Evolutionary conservation across 2,329 filamentous ascomycete genomes (phyloP), one percentile per base, ranked within the genome.

Genomic region (Xylaria sp.): DNA sequence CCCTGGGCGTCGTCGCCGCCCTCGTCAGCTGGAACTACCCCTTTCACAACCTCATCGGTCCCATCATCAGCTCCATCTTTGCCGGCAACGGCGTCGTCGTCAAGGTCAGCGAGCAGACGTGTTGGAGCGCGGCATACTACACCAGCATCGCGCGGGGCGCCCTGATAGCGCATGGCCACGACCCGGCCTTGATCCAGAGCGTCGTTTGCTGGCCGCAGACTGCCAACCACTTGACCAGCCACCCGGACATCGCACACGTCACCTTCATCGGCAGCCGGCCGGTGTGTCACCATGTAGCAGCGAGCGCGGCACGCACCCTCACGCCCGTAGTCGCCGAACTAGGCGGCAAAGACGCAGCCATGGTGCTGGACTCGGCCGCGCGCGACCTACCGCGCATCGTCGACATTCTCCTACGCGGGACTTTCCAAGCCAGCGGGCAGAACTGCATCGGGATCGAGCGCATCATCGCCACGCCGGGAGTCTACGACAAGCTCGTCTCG

Each of bases 401-500:
- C 46, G 92, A 94, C 70, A 92, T 97, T 71, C 88, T 98, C 70
- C 90, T 99, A 82, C 90, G 96, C 62, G 96, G 95, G 61, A 93
- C 93, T 10, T 99, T 98, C 82, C 96, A 99, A 81, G 94, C 94
- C 60, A 91, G 94, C 17, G 96, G 96, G 1, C 96, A 99, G 80
- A 99, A 99, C 82, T 99, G 96, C 81, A 95, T 99, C 77, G 96
- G 96, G 64, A 95, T 97, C 73, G 96, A 99, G 83, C 92, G 96
- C 65, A 90, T 98, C 77, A 90, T 98, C 74, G 93, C 92, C 28
- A 87, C 92, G 17, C 90, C 93, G 1, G 84, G 83, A n/a, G 86
- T 93, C 60, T 97, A 98, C 82, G 85, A 92, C 70, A 84, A 84
- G 65, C 87, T 99, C 26, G 82, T 97, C 61, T 80, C 84, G 5